A percentile compares a stretch with the other conserved stretches of the same genome.
phyloP scores from a whole-genome alignment of 2,329 filamentous ascomycete species.

The Ophiostoma quercus region DNA sequence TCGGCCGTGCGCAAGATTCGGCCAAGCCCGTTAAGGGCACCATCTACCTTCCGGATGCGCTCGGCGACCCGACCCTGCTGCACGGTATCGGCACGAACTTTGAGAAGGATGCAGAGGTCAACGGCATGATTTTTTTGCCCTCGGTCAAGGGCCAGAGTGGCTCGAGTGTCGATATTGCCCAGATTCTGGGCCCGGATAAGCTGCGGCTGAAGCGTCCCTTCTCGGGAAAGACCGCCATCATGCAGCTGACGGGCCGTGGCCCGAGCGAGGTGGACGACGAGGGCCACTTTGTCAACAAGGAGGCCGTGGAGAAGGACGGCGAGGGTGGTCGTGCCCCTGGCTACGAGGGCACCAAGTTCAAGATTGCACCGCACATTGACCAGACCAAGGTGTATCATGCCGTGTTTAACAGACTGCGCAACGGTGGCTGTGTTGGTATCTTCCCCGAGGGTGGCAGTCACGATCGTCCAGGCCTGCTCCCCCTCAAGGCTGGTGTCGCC shows the following conservation, averaged over 20 bases:
- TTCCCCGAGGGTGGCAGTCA: conserved; percentile 97
- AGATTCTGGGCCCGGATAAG: conserved; percentile 75
- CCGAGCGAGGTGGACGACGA: conserved; percentile 61
- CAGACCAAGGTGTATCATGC: conserved; percentile 91
- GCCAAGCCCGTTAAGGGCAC: conserved; percentile 73
- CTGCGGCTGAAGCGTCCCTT: conserved; percentile 83
- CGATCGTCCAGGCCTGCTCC: conserved; percentile 84
- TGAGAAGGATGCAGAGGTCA: conserved; percentile 65
- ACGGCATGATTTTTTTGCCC: conserved; percentile 82
- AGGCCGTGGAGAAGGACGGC: conserved; percentile 37
- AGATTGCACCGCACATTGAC: conserved; percentile 86
- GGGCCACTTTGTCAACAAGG: conserved; percentile 55
- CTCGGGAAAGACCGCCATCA: conserved; percentile 66
- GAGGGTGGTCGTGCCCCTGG: conserved; percentile 51
- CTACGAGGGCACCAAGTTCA: conserved; percentile 75
- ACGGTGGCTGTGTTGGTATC: conserved; percentile 87
- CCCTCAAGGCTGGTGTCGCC: conserved; percentile 91
- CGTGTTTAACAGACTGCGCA: conserved; percentile 76
- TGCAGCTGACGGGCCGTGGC: conserved; percentile 71
- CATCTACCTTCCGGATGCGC: conserved; percentile 83
- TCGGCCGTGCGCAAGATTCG: conserved; percentile 83
- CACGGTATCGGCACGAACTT: conserved; percentile 79
- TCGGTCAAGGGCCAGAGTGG: conserved; percentile 70
- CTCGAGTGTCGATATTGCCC: conserved; percentile 75
- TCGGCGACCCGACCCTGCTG: conserved; percentile 75